Evolutionary conservation across 129 eudicot species (phyloP), one percentile per base, ranked within the genome.

Genomic region (Logfia minima): DNA sequence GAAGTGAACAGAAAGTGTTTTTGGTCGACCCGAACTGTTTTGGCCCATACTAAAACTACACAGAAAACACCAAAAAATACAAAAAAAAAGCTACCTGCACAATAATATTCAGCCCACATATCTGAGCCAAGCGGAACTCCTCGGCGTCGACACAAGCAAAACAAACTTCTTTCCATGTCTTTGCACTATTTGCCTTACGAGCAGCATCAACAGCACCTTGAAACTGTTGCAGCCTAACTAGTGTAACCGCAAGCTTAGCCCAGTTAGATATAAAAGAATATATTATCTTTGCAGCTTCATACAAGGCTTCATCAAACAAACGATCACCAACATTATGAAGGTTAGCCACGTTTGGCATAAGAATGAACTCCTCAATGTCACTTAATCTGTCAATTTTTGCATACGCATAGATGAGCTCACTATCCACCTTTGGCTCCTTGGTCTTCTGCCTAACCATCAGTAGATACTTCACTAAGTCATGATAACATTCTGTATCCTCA

Each of bases 161-260:
- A 80, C 96, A 93, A 29, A 93, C 98, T 83, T 93, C 96, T 81
- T 90, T 93, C 98, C 98, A 93, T 60, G 98, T 93, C 82, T 93
- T 93, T 68, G 97, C 79, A 72, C 97, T 93, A 72, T 89, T 90
- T 62, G 98, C 98, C 75, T 93, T 93, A 35, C 97, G 84, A 58
- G 98, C 97, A 56, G 97, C 98, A 86, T 93, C 98, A 81, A 93
- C 98, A 16, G 97, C 98, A 71, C 97, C 92, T 89, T 93, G 98
- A 73, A 90, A 93, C 81, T 90, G 97, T 71, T 89, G 86, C 81
- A 91, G 82, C 88, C 87, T 93, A 10, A 93, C 97, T 61, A 90
- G 86, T 34, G 98, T 93, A 24, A 78, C 83, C 2, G 98, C 98
- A 69, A 93, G 67, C 82, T 93, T 93, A 60, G 89, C 96, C 98